phyloP scores from a whole-genome alignment of 2,329 filamentous ascomycete species.

The Talaromyces funiculosus region DNA sequence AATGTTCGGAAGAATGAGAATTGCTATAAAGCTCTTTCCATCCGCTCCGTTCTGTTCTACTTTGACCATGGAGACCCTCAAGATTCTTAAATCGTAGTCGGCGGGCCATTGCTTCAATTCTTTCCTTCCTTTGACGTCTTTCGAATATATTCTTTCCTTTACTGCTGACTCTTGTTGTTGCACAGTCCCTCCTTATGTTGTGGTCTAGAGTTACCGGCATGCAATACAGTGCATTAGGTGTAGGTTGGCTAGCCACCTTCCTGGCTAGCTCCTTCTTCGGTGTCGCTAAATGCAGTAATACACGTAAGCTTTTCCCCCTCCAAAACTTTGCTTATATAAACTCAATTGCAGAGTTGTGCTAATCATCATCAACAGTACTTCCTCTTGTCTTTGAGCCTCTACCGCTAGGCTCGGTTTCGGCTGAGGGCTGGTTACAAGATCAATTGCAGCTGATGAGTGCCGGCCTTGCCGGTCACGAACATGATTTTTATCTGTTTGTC shows the following conservation, averaged over 20 bases:
- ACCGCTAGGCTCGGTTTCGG: conserved; percentile 47
- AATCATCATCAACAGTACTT: conserved; percentile 5
- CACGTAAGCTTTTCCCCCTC: neutral
- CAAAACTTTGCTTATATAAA: neutral
- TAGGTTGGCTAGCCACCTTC: neutral
- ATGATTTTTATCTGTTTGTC: conserved; percentile 54
- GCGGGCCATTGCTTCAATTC: neutral
- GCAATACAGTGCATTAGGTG: neutral
- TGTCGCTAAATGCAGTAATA: conserved; percentile 4
- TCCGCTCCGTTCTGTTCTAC: neutral
- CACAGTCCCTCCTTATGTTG: conserved; percentile 3
- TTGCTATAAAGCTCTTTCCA: conserved; percentile 2
- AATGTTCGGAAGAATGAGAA: neutral
- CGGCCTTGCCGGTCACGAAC: conserved; percentile 50
- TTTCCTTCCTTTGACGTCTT: neutral
- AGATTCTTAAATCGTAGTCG: neutral
- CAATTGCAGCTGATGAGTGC: conserved; percentile 46
- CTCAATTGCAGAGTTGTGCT: neutral
- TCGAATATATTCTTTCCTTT: neutral
- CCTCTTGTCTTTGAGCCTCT: conserved; percentile 21
- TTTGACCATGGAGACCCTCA: neutral
- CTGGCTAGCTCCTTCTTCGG: neutral
- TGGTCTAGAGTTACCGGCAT: neutral
- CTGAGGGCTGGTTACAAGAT: conserved; percentile 49
- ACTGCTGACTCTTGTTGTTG: neutral